A percentile compares a stretch with the other conserved stretches of the same genome.
phyloP scores from a whole-genome alignment of 2,329 filamentous ascomycete species.

The Teratosphaeria destructans region DNA sequence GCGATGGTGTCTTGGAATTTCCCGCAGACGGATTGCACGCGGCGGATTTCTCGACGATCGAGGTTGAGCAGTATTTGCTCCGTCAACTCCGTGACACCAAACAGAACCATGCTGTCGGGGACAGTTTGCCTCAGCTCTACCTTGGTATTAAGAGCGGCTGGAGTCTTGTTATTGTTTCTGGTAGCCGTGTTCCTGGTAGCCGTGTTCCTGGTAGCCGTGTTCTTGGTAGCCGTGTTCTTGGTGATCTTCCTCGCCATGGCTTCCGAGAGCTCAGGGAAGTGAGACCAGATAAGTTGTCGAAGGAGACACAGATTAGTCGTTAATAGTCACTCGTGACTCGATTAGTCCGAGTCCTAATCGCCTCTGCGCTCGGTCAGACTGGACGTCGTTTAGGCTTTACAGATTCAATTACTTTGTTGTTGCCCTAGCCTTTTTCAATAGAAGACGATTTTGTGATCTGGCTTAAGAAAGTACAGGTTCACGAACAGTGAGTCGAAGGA shows the following conservation, averaged over 20 bases:
- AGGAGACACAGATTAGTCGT: no score
- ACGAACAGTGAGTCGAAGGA: background rate
- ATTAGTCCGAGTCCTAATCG: background rate
- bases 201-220: background rate
- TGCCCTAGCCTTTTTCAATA: background rate
- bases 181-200: background rate
- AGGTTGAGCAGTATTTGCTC: conserved; percentile 3
- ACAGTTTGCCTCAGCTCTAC: background rate
- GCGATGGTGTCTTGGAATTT: background rate
- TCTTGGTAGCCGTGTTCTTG: background rate
- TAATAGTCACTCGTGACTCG: background rate
- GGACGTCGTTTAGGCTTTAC: background rate
- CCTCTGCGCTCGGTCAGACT: background rate
- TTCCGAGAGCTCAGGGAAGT: background rate
- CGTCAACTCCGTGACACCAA: conserved; percentile 2
- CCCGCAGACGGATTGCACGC: background rate
- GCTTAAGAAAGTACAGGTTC: background rate
- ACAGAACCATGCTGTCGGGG: background rate
- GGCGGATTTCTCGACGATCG: background rate
- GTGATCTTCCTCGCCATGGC: background rate
- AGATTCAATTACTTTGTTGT: background rate
- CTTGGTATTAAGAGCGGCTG: background rate
- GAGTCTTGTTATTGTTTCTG: background rate
- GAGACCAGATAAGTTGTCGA: no score
- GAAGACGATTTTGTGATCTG: background rate